These are phyloP conservation scores for Avicennia marina DNA, from an alignment of 257 asterid genomes.

Conservation along the genomic window DNA sequence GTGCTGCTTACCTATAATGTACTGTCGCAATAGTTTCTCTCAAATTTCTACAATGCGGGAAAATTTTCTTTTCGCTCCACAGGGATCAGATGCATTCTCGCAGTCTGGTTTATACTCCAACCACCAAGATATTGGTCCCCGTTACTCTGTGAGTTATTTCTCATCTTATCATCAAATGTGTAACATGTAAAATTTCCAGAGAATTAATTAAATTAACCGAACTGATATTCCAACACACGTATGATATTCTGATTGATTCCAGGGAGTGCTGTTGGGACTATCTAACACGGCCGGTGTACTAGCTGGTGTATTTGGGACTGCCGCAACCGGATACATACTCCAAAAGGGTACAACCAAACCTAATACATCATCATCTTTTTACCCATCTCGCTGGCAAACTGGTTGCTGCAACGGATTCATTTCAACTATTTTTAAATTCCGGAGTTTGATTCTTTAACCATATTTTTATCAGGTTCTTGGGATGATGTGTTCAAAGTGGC, in stretches of 20 bases:
- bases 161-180: not conserved
- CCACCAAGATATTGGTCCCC: conserved; percentile 99
- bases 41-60: not conserved
- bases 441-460: conserved; percentile 11
- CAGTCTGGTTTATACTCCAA: conserved; percentile 95
- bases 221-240: not conserved
- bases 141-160: conserved; percentile 69
- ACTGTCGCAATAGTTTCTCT: not conserved
- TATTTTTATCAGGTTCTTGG: conserved; percentile 73
- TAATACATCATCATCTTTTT: not conserved
- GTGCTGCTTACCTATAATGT: conserved; percentile 18
- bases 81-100: conserved; percentile 98
- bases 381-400: not conserved
- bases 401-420: no score
- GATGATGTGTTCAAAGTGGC: conserved; percentile 88
- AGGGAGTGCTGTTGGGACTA: conserved; percentile 89
- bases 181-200: not conserved
- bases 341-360: conserved; percentile 57
- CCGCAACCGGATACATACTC: conserved; percentile 96
- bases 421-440: not conserved
- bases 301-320: conserved; percentile 97
- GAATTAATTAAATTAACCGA: not conserved
- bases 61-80: not conserved
- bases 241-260: conserved; percentile 15
- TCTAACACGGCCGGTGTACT: conserved; percentile 97